A percentile compares a stretch with the other conserved stretches of the same genome.
Conservation (phyloP, 805 yeast species). For the Ascoidea rubescens region DNA sequence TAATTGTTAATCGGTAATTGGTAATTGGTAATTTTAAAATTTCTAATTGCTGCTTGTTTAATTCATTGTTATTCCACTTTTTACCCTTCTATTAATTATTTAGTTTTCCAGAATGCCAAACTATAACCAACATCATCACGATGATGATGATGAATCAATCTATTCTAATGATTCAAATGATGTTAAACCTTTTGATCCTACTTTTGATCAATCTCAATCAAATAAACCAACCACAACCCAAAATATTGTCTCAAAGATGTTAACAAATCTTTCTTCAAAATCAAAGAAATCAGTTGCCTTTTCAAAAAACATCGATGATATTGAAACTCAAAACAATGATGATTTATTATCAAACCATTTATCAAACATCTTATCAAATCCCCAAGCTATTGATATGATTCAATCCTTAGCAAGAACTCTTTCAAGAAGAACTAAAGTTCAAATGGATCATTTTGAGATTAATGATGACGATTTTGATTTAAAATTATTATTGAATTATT, state of each 20-base stretch:
- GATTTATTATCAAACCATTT: constrained; percentile 8
- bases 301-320: constrained; percentile 3
- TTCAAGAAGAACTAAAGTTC: constrained; percentile 32
- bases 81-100: too few species aligned
- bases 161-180: constrained; percentile 1
- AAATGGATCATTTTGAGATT: constrained; percentile 29
- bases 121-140: background rate
- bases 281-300: constrained; percentile 1
- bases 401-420: constrained; percentile 36
- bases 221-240: background rate
- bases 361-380: constrained; percentile 14
- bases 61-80: too few species aligned
- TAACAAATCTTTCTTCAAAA: background rate
- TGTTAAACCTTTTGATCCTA: constrained; percentile 3
- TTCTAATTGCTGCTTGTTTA: too few species aligned
- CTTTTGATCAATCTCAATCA: constrained; percentile 1
- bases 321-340: constrained; percentile 8
- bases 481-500: constrained; percentile 25
- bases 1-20: too few species aligned
- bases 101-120: too few species aligned
- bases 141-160: background rate
- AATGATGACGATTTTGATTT: constrained; percentile 33
- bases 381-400: constrained; percentile 24
- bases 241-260: background rate
- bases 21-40: too few species aligned